A percentile compares a stretch with the other conserved stretches of the same genome.
Evolutionary conservation across 2,329 filamentous ascomycete genomes (phyloP).

Genomic region (Eurotiales sp.): DNA sequence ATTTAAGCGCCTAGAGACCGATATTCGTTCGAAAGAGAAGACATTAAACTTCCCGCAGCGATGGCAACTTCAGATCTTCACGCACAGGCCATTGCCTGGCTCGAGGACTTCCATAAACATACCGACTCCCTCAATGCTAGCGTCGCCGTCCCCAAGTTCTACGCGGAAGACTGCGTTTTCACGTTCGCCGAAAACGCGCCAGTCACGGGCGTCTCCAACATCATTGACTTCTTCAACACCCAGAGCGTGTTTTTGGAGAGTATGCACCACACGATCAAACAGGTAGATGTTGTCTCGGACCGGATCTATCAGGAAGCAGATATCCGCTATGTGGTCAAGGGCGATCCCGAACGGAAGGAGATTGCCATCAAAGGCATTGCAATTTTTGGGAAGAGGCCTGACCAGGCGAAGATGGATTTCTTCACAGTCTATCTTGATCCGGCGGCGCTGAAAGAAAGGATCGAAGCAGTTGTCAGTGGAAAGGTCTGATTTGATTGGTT

Average conservation of each 20-base stretch:
- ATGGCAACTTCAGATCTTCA: slow-evolving; percentile 4
- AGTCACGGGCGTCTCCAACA: background rate
- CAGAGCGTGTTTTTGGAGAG: slow-evolving; percentile 8
- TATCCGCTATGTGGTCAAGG: slow-evolving; percentile 11
- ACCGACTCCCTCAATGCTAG: slow-evolving; percentile 5
- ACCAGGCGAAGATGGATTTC: slow-evolving; percentile 7
- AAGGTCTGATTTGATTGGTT: background rate
- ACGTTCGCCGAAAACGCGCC: slow-evolving; percentile 6
- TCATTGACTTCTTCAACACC: slow-evolving; percentile 8
- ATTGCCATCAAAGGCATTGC: slow-evolving; percentile 11
- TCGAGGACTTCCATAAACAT: slow-evolving; percentile 10
- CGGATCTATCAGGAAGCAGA: slow-evolving; percentile 14
- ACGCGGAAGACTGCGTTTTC: slow-evolving; percentile 8
- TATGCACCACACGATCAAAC: slow-evolving; percentile 14
- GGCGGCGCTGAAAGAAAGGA: slow-evolving; percentile 6
- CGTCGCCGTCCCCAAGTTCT: slow-evolving; percentile 7
- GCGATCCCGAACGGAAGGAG: slow-evolving; percentile 11
- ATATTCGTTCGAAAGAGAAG: background rate
- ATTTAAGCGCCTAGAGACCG: background rate
- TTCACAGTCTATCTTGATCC: slow-evolving; percentile 13
- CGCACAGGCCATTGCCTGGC: slow-evolving; percentile 9
- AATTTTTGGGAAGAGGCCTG: slow-evolving; percentile 5
- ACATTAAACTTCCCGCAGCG: too few relatives aligned
- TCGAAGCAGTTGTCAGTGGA: background rate
- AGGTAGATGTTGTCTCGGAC: slow-evolving; percentile 11